These are phyloP conservation scores for Chernovozyma aurita DNA, from an alignment of 1,139 yeast genomes.

Conservation along the genomic window DNA sequence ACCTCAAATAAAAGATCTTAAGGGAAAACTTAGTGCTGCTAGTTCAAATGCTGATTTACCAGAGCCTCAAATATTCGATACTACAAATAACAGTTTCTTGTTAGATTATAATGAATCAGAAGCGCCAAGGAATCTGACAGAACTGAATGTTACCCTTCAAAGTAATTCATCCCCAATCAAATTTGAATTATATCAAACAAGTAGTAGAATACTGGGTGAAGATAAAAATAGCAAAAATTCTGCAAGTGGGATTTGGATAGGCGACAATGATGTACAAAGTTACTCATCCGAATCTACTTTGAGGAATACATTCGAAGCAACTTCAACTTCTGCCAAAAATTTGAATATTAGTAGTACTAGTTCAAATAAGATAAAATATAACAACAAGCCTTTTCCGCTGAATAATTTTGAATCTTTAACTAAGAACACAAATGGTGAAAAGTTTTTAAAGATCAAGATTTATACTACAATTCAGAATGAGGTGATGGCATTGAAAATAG, in stretches of 20 bases:
- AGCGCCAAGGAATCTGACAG: conserved; percentile 1
- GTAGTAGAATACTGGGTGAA: conserved; percentile 5
- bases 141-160: conserved; percentile 3
- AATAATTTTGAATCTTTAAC: not conserved
- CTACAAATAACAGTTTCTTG: conserved; percentile 1
- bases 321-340: too few relatives aligned
- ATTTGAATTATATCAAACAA: conserved; percentile 5
- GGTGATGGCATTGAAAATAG: conserved; percentile 4
- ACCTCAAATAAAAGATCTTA: not conserved
- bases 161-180: conserved; percentile 3
- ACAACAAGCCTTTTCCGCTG: not conserved
- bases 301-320: not conserved
- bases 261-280: not conserved
- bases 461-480: conserved; percentile 4
- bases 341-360: not conserved
- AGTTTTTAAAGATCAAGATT: conserved; percentile 4
- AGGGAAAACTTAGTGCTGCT: not conserved
- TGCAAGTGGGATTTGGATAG: not conserved
- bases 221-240: not conserved
- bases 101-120: not conserved
- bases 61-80: conserved; percentile 5
- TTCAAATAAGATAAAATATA: not conserved
- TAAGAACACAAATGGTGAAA: not conserved
- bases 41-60: conserved; percentile 3
- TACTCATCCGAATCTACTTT: not conserved